Evolutionary conservation across 371 early-diverging fungal species (phyloP).

Genomic region (Dichotomocladium elegans): DNA sequence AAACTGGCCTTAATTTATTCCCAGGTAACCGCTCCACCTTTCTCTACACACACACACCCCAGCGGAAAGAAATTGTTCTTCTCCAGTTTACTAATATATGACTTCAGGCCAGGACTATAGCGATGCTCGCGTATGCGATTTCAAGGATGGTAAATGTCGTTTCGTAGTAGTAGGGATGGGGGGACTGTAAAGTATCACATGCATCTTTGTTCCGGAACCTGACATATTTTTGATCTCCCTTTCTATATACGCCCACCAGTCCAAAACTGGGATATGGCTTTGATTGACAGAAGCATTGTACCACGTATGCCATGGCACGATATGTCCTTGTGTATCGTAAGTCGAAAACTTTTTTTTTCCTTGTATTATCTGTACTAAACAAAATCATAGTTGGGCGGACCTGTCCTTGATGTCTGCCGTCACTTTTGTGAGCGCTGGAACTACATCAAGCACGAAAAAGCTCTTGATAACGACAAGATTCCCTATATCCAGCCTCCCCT

Average conservation of each 20-base stretch:
- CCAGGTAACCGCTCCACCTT: slow-evolving; percentile 35
- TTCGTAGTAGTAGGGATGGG: too few species aligned
- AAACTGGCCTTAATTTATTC: slow-evolving; percentile 30
- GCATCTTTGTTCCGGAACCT: too few species aligned
- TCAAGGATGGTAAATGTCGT: slow-evolving; percentile 60
- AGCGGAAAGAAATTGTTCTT: background rate
- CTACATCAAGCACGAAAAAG: slow-evolving; percentile 65
- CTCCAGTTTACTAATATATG: background rate
- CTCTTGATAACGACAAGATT: slow-evolving; percentile 25
- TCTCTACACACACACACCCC: background rate
- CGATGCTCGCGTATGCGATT: slow-evolving; percentile 90
- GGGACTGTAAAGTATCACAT: too few species aligned
- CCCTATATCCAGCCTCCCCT: slow-evolving; percentile 47
- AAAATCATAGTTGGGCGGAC: slow-evolving; percentile 55
- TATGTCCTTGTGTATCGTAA: slow-evolving; percentile 69
- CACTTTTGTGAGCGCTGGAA: slow-evolving; percentile 96
- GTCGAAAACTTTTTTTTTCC: slow-evolving; percentile 10
- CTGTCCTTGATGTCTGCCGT: slow-evolving; percentile 81
- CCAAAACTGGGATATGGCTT: slow-evolving; percentile 52
- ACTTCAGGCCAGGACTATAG: slow-evolving; percentile 83
- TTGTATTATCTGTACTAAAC: background rate
- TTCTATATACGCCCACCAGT: too few species aligned
- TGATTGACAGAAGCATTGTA: slow-evolving; percentile 61
- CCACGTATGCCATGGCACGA: slow-evolving; percentile 98
- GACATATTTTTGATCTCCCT: slow-evolving; percentile 39